phyloP scores from a whole-genome alignment of 2,329 filamentous ascomycete genomes.

The Arachnomyces sp. region DNA sequence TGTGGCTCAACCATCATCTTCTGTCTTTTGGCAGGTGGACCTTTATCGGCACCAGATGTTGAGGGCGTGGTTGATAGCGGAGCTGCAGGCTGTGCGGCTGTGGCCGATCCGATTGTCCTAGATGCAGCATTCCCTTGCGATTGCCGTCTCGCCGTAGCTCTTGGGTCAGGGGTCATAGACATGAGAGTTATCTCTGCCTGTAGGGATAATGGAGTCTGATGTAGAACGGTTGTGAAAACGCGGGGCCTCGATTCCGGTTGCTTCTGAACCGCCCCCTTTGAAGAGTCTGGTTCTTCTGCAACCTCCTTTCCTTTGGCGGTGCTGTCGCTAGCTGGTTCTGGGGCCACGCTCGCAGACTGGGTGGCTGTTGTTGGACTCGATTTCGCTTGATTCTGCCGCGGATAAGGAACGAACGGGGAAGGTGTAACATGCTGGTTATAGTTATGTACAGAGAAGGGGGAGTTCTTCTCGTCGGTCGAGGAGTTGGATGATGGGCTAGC shows the following conservation, averaged over 20 bases:
- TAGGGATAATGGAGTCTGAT: conserved; percentile 69
- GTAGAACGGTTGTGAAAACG: conserved; percentile 70
- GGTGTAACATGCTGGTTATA: conserved; percentile 85
- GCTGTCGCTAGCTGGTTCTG: conserved; percentile 16
- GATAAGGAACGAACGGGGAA: conserved; percentile 73
- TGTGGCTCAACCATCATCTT: conserved; percentile 72
- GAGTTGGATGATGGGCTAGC: conserved; percentile 46
- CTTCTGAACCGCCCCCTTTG: conserved; percentile 40
- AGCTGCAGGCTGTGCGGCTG: conserved; percentile 57
- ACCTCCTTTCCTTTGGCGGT: conserved; percentile 50
- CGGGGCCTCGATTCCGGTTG: conserved; percentile 43
- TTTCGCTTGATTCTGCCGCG: conserved; percentile 40
- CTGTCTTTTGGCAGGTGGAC: conserved; percentile 52
- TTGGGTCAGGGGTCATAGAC: conserved; percentile 58
- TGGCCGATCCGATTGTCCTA: conserved; percentile 35
- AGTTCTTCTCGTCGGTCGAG: conserved; percentile 52
- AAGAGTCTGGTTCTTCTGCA: conserved; percentile 45
- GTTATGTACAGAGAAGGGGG: conserved; percentile 81
- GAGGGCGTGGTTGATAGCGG: conserved; percentile 52
- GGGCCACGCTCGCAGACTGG: not conserved
- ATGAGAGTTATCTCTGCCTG: conserved; percentile 70
- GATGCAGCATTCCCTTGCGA: conserved; percentile 33
- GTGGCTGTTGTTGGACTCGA: conserved; percentile 26
- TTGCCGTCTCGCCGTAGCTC: conserved; percentile 41
- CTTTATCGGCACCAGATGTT: conserved; percentile 50